These are phyloP conservation scores for Jamesozyma piceae DNA, from an alignment of 805 yeast species.

Conservation along the genomic window DNA sequence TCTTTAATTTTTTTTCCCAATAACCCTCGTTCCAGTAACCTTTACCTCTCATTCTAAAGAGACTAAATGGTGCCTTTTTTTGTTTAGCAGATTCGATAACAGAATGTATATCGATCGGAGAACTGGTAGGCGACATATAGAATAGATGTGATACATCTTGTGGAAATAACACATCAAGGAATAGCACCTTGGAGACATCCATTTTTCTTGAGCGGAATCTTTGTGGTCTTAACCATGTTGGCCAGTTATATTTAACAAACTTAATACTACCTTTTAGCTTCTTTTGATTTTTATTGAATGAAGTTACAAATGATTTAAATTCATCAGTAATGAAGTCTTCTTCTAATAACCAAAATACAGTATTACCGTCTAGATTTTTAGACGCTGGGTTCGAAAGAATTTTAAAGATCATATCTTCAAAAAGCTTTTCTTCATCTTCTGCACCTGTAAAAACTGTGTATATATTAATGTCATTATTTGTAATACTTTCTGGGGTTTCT, in stretches of 20 bases:
- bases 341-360: conserved; percentile 85
- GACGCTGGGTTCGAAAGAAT: conserved; percentile 4
- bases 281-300: conserved; percentile 6
- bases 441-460: conserved; percentile 15
- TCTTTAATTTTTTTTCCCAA: conserved; percentile 60
- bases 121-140: conserved; percentile 64
- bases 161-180: conserved; percentile 83
- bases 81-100: conserved; percentile 29
- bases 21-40: conserved; percentile 88
- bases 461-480: conserved; percentile 11
- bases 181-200: conserved; percentile 83
- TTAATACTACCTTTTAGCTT: conserved; percentile 31
- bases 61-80: conserved; percentile 46
- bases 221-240: conserved; percentile 76
- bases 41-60: conserved; percentile 72
- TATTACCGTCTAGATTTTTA: conserved; percentile 14
- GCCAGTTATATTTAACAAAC: conserved; percentile 85
- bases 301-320: conserved; percentile 52
- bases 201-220: conserved; percentile 67
- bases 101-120: conserved; percentile 71
- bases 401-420: conserved; percentile 11
- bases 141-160: conserved; percentile 62
- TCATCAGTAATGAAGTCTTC: conserved; percentile 37
- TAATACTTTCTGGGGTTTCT: not conserved
- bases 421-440: conserved; percentile 10